Evolutionary conservation across 331 rosid species (phyloP), one percentile per base, ranked within the genome.

Genomic region (Acacia pycnantha): DNA sequence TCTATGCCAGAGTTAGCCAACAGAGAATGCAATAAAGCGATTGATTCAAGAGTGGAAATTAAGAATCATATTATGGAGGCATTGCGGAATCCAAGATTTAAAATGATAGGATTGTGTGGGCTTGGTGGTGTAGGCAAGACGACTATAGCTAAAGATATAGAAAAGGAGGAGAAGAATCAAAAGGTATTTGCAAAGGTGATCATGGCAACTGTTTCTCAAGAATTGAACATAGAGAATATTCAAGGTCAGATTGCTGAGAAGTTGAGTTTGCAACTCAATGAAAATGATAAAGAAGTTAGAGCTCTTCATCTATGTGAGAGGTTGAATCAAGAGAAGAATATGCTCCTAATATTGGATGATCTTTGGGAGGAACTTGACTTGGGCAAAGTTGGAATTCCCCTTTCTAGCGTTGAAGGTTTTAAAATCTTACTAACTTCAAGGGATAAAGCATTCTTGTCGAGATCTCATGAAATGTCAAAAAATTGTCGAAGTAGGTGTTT

Each of bases 71-170:
- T 81, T 35, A 24, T 44, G 2, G 33, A 16, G 22, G 77, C 41
- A 8, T n/a, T 85, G 50, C 3, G 4, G 31, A 12, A 70, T 3
- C 8, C 82, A 0, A 22, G 5, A 0, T 41, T 70, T 5, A 48
- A 59, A 16, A 22, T 50, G 41, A 29, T 85, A 1, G 86, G 88
- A 11, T 22, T 85, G 61, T 29, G 54, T 43, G 88, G 88, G 21
- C 16, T 1, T 14, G 43, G 70, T 78, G 88, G 88, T 7, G 74
- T 81, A 31, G 88, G 88, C 15, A 85, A 85, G 70, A 85, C 88
- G 0, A 85, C 81, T 14, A 50, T 82, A 29, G 78, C 75, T 1
- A 77, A 48, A 58, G 56, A 78, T n/a, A n/a, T n/a, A n/a, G n/a
- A n/a, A n/a, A n/a, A n/a, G 35, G 76, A 68, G 13, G 85, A 27